Percentiles rank a stretch among this genome's conserved stretches.
phyloP scores from a whole-genome alignment of 768 basidiomycete genomes.

The Amanita phalloides region DNA sequence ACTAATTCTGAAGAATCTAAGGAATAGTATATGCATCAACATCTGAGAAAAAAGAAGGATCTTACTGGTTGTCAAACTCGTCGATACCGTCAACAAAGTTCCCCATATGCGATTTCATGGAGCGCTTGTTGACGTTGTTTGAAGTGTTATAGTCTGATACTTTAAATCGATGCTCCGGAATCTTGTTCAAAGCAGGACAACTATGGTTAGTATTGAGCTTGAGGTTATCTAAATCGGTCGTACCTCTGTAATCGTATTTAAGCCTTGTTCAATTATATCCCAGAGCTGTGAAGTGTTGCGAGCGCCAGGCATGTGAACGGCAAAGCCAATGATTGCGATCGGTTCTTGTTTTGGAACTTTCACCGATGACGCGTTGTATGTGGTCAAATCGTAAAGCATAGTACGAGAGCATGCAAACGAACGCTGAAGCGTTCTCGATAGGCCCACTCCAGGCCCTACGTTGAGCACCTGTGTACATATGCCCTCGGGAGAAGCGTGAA shows the following conservation, averaged over 20 bases:
- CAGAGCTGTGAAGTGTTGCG: slow-evolving; percentile 37
- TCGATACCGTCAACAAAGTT: slow-evolving; percentile 53
- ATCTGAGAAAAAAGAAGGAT: background rate
- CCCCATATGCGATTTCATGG: slow-evolving; percentile 42
- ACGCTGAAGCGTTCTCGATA: slow-evolving; percentile 27
- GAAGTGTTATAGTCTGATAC: slow-evolving; percentile 25
- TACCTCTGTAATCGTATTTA: slow-evolving; percentile 49
- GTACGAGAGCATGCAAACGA: slow-evolving; percentile 14
- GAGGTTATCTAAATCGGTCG: slow-evolving; percentile 6
- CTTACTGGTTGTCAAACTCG: slow-evolving; percentile 50
- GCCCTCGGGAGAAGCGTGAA: slow-evolving; percentile 12
- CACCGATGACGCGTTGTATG: slow-evolving; percentile 15
- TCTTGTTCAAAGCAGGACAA: slow-evolving; percentile 24
- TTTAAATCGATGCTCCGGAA: slow-evolving; percentile 50
- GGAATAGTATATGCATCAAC: background rate
- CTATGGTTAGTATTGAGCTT: background rate
- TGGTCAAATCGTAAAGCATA: slow-evolving; percentile 13
- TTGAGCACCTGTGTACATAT: slow-evolving; percentile 29
- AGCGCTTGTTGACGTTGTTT: slow-evolving; percentile 20
- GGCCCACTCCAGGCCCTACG: slow-evolving; percentile 35
- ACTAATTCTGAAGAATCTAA: slow-evolving; percentile 57
- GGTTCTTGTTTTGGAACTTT: slow-evolving; percentile 28
- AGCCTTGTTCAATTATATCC: slow-evolving; percentile 45
- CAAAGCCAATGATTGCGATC: slow-evolving; percentile 68
- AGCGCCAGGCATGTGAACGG: slow-evolving; percentile 49